Base-by-base conservation (phyloP, 2,329 filamentous ascomycete species). In the Lachnellula suecica region DNA sequence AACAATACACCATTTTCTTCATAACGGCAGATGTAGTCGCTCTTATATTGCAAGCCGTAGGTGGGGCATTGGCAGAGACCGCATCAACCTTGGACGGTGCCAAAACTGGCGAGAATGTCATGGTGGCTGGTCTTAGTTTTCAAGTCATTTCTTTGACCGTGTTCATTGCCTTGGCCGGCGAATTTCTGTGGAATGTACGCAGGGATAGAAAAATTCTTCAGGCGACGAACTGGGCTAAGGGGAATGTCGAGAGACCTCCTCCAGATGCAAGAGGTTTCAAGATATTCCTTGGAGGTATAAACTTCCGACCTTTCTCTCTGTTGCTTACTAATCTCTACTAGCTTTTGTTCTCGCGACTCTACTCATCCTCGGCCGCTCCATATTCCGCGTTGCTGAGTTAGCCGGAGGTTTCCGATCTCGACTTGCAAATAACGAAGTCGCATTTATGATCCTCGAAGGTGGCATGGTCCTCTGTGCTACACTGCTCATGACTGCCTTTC, bases 371-470 rank as follows among this genome's bases (percentile, higher is more conserved):
- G 74, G 79, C 20, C 71, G 82, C 19, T 81, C 74, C 38, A 73
- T 78, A 27, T 85, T 79, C 62, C 75, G 82, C 45, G 77, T 82
- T n/a, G 76, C 76, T 1, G 81, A 84, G 67, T 66, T 85, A 52
- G 74, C 72, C 45, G 71, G 78, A 31, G 81, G 81, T 4, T 84
- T 79, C 70, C 60, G 59, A 9, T 77, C 78, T 1, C 59, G 69
- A 15, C 63, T 85, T 49, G 78, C 81, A 48, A 68, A 68, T 38
- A 63, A 77, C 34, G 64, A 79, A 59, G 61, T 65, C 0, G 60
- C 70, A 8, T 78, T 79, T 54, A 75, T 78, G 58, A 68, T 66
- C 2, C 60, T 78, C 15, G 76, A 78, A 63, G 71, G 71, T 4
- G 53, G 61, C 4, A 68, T 70, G 64, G 61, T 72, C 22, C 58